phyloP scores from a whole-genome alignment of 2,329 filamentous ascomycete genomes.

The Conoideocrella luteorostrata region DNA sequence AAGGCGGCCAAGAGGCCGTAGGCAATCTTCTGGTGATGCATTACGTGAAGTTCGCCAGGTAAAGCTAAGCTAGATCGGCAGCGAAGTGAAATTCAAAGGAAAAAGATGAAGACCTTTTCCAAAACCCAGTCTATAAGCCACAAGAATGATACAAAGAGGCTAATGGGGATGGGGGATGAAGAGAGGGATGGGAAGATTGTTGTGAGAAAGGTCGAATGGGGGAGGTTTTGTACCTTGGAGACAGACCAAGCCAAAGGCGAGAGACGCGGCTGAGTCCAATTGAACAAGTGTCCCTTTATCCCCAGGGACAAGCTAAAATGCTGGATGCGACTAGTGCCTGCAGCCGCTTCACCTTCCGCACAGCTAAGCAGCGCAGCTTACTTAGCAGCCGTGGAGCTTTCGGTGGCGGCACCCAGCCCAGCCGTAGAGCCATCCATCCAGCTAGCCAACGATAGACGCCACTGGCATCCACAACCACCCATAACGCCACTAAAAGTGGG shows the following conservation, averaged over 20 bases:
- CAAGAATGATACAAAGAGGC: slow-evolving; percentile 9
- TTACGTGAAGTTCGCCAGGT: slow-evolving; percentile 21
- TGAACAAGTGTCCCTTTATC: slow-evolving; percentile 39
- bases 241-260: slow-evolving; percentile 12
- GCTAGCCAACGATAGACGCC: background rate
- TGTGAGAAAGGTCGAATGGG: slow-evolving; percentile 17
- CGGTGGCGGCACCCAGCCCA: background rate
- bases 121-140: slow-evolving; percentile 1
- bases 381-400: background rate
- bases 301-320: background rate
- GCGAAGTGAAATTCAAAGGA: background rate
- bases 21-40: slow-evolving; percentile 46
- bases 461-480: background rate
- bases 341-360: too few species aligned
- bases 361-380: too few species aligned
- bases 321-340: background rate
- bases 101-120: background rate
- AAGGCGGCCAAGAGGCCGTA: slow-evolving; percentile 49
- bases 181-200: slow-evolving; percentile 13
- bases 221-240: slow-evolving; percentile 28
- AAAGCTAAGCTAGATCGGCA: background rate
- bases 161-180: slow-evolving; percentile 11
- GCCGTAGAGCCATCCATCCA: too few species aligned
- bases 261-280: slow-evolving; percentile 24
- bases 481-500: too few species aligned